Percentiles rank a stretch among this genome's conserved stretches.
Conservation (phyloP, 805 yeast genomes). For the Yamadazyma laniorum region DNA sequence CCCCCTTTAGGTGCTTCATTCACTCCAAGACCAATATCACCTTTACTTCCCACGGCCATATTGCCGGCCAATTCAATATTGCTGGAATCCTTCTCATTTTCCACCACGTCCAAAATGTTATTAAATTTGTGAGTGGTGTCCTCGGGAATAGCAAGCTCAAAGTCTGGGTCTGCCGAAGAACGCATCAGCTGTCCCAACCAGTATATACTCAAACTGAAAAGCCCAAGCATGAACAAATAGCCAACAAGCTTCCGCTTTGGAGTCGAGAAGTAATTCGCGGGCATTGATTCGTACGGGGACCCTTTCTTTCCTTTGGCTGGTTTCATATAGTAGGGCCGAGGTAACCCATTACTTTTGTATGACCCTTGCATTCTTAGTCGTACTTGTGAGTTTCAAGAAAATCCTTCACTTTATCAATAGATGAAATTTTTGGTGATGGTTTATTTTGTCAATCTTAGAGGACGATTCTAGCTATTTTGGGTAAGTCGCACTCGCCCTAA, state of each 20-base stretch:
- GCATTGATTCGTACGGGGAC: slow-evolving; percentile 35
- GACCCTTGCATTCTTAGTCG: slow-evolving; percentile 39
- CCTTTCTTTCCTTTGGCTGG: slow-evolving; percentile 32
- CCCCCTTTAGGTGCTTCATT: slow-evolving; percentile 48
- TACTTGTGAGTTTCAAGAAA: neutral
- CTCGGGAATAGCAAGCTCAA: slow-evolving; percentile 21
- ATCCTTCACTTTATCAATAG: too few relatives aligned
- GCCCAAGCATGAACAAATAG: slow-evolving; percentile 31
- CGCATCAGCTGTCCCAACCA: slow-evolving; percentile 38
- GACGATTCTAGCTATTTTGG: too few relatives aligned
- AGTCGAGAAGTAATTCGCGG: slow-evolving; percentile 32
- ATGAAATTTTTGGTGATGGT: too few relatives aligned
- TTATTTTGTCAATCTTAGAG: too few relatives aligned
- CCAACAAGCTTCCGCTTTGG: slow-evolving; percentile 39
- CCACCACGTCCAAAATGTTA: slow-evolving; percentile 20
- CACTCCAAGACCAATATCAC: slow-evolving; percentile 39
- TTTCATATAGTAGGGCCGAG: slow-evolving; percentile 47
- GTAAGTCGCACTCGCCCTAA: too few relatives aligned
- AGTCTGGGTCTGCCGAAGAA: slow-evolving; percentile 24
- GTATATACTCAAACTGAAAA: slow-evolving; percentile 35
- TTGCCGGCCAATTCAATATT: slow-evolving; percentile 38
- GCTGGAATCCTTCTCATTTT: slow-evolving; percentile 33
- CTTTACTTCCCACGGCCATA: slow-evolving; percentile 37
- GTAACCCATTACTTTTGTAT: slow-evolving; percentile 41
- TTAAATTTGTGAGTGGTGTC: slow-evolving; percentile 3